Percentiles rank a stretch among this genome's conserved stretches.
Conservation (phyloP, 306 rosid species). For the Cicer arietinum region DNA sequence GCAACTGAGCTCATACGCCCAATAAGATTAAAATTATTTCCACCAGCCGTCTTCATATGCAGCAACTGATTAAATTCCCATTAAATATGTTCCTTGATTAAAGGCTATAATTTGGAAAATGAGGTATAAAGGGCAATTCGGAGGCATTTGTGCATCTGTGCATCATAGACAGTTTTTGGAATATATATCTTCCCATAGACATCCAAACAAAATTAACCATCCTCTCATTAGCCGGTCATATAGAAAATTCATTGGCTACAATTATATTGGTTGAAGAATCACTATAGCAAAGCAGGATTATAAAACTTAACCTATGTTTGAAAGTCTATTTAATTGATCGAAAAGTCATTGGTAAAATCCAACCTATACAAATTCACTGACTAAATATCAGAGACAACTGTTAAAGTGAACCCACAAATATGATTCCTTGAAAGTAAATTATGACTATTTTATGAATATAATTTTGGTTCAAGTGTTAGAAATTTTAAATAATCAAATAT, state of each 20-base stretch:
- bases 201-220: neutral
- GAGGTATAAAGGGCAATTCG: neutral
- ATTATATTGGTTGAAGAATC: neutral
- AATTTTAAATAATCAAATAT: too few relatives aligned
- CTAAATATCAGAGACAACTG: slow-evolving; percentile 6
- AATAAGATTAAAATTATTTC: neutral
- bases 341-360: neutral
- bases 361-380: slow-evolving; percentile 9
- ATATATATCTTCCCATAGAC: neutral
- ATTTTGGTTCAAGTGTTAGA: too few relatives aligned
- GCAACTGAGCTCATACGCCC: neutral
- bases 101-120: neutral
- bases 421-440: too few relatives aligned
- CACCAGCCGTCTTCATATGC: neutral
- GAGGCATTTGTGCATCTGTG: too few relatives aligned
- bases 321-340: neutral
- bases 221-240: neutral
- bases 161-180: too few relatives aligned
- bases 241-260: neutral
- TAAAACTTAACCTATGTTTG: neutral
- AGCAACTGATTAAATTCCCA: neutral
- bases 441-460: too few relatives aligned
- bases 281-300: neutral
- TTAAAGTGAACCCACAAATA: too few relatives aligned
- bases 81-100: neutral